Conservation (phyloP, 371 early-diverging fungal species). For the Apophysomyces sp. region DNA sequence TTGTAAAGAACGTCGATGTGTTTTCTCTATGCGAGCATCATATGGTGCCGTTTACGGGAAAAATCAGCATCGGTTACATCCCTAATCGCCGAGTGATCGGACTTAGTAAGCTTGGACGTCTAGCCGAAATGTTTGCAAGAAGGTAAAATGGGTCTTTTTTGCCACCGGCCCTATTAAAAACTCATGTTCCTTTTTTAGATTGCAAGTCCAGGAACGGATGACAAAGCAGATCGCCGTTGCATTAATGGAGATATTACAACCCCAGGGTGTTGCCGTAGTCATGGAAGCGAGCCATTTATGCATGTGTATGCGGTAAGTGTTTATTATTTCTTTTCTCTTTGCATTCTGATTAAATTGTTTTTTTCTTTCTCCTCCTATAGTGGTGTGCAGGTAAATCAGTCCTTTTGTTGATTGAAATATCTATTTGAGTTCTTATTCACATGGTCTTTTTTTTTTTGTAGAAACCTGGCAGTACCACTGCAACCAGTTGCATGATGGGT, state of each 20-base stretch:
- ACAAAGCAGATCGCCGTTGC: conserved; percentile 96
- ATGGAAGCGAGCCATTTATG: conserved; percentile 87
- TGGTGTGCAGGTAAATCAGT: conserved; percentile 42
- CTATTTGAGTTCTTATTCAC: not conserved
- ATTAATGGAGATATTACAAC: conserved; percentile 87
- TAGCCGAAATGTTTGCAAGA: conserved; percentile 97
- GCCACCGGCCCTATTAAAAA: not conserved
- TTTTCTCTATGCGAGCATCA: conserved; percentile 98
- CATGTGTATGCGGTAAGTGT: conserved; percentile 42
- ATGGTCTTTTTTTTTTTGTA: conserved; percentile 40
- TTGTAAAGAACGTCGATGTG: conserved; percentile 93
- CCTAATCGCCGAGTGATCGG: conserved; percentile 95
- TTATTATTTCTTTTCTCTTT: not conserved
- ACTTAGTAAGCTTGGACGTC: conserved; percentile 94
- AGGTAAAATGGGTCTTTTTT: conserved; percentile 18
- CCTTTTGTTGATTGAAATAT: not conserved
- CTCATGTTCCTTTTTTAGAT: conserved; percentile 39
- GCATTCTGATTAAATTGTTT: not conserved
- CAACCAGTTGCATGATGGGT: conserved; percentile 96
- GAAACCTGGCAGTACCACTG: conserved; percentile 92
- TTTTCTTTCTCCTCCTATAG: conserved; percentile 19
- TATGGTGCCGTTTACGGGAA: conserved; percentile 97
- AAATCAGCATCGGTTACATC: conserved; percentile 95
- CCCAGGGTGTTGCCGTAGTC: conserved; percentile 97
- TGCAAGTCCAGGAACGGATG: conserved; percentile 97